phyloP scores from a whole-genome alignment of 805 yeast genomes.

The Tetrapisispora fleetii region DNA sequence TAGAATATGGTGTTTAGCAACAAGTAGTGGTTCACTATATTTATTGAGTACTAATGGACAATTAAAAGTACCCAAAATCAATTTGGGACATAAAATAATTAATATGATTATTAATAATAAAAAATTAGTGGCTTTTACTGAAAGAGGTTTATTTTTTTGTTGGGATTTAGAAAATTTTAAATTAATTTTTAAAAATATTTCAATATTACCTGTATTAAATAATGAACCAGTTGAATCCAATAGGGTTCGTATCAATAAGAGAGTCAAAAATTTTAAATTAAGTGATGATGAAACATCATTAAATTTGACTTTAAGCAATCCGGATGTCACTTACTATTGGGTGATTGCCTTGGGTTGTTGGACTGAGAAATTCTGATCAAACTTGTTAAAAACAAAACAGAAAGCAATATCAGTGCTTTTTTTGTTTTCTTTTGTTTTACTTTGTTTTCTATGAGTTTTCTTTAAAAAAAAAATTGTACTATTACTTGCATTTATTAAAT shows the following conservation, averaged over 20 bases:
- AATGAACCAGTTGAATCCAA: conserved; percentile 18
- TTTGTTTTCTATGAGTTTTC: not conserved
- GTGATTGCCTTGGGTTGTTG: conserved; percentile 21
- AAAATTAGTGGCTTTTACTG: conserved; percentile 48
- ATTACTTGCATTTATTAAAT: not conserved
- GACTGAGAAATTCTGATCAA: conserved; percentile 5
- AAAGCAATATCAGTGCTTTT: too few species aligned
- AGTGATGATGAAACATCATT: conserved; percentile 3
- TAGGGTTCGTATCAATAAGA: conserved; percentile 21
- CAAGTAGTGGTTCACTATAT: conserved; percentile 32
- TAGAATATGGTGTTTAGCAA: conserved; percentile 37
- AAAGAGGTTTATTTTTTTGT: conserved; percentile 43
- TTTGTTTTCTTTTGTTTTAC: too few species aligned
- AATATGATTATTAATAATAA: conserved; percentile 30
- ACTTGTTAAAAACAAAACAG: not conserved
- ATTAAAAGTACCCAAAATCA: conserved; percentile 32
- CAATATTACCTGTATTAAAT: conserved; percentile 23
- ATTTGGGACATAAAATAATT: conserved; percentile 41
- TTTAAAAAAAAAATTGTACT: not conserved
- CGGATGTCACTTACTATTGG: conserved; percentile 16
- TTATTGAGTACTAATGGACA: conserved; percentile 28
- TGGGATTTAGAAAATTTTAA: conserved; percentile 19
- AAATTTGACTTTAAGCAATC: conserved; percentile 10
- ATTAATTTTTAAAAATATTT: conserved; percentile 16
- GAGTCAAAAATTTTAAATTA: conserved; percentile 11